These are phyloP conservation scores for Ramichloridium luteum DNA, from an alignment of 2,329 filamentous ascomycete species.

Conservation along the genomic window DNA sequence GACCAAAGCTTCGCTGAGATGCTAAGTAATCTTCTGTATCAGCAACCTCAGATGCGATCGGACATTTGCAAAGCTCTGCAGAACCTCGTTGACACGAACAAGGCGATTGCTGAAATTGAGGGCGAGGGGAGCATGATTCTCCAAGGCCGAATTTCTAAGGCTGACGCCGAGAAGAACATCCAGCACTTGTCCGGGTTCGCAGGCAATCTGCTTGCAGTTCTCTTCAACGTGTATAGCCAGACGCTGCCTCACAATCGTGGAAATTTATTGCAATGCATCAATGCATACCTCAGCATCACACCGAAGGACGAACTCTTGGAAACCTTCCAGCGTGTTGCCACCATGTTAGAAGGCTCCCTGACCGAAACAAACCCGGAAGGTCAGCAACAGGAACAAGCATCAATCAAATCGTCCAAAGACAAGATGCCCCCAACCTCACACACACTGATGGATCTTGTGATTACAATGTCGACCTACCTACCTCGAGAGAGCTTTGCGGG, in stretches of 20 bases:
- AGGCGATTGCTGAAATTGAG: conserved; percentile 61
- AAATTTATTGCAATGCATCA: conserved; percentile 86
- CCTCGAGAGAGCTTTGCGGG: conserved; percentile 72
- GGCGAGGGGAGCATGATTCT: conserved; percentile 59
- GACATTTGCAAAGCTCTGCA: conserved; percentile 81
- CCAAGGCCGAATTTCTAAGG: conserved; percentile 66
- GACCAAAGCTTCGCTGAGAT: conserved; percentile 84
- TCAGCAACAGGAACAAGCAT: conserved; percentile 43
- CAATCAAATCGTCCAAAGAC: conserved; percentile 41
- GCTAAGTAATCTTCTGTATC: conserved; percentile 81
- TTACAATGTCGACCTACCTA: conserved; percentile 89
- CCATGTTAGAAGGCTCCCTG: conserved; percentile 66
- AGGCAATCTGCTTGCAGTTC: conserved; percentile 79
- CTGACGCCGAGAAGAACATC: conserved; percentile 65
- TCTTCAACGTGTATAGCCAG: conserved; percentile 99
- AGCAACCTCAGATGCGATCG: conserved; percentile 74
- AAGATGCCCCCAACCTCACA: conserved; percentile 85
- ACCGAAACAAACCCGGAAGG: conserved; percentile 44
- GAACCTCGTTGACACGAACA: conserved; percentile 81
- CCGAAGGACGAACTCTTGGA: conserved; percentile 58
- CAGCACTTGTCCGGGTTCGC: conserved; percentile 68
- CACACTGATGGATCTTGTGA: conserved; percentile 91
- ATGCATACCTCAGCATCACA: conserved; percentile 75
- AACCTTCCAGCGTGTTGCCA: conserved; percentile 77
- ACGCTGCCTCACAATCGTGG: conserved; percentile 86